Percentiles rank a stretch among this genome's conserved stretches.
Evolutionary conservation across 805 yeast species (phyloP).

Genomic region (Zygosaccharomyces bisporus): DNA sequence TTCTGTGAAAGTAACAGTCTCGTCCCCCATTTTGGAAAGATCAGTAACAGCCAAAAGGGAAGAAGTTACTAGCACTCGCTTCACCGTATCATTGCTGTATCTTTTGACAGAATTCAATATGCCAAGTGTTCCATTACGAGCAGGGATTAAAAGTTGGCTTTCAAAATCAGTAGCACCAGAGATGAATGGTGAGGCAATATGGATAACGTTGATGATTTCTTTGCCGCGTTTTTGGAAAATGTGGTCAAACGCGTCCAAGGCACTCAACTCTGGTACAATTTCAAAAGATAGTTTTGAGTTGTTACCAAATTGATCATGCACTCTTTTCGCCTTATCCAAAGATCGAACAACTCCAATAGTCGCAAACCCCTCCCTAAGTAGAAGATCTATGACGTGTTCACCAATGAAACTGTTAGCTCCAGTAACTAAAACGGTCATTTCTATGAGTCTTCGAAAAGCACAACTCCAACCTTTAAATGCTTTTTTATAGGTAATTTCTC

Average conservation of each 20-base stretch:
- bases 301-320: constrained; percentile 1
- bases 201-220: constrained; percentile 51
- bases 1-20: constrained; percentile 40
- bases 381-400: constrained; percentile 2
- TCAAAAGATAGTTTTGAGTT: constrained; percentile 1
- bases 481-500: no score
- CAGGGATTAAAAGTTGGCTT: constrained; percentile 51
- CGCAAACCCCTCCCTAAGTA: background rate
- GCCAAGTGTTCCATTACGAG: constrained; percentile 51
- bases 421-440: constrained; percentile 3
- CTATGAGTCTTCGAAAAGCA: no score
- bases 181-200: constrained; percentile 59
- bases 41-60: constrained; percentile 46
- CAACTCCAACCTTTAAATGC: no score
- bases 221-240: constrained; percentile 34
- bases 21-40: constrained; percentile 36
- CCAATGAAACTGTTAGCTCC: constrained; percentile 3
- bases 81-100: constrained; percentile 39
- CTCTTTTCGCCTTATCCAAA: constrained; percentile 1
- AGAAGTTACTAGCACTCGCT: constrained; percentile 49
- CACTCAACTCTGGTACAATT: constrained; percentile 2
- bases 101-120: constrained; percentile 45
- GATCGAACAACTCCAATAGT: constrained; percentile 1
- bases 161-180: constrained; percentile 43
- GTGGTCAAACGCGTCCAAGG: constrained; percentile 1